Evolutionary conservation across 805 yeast genomes (phyloP).

Genomic region (Citeromyces nyonsensis): DNA sequence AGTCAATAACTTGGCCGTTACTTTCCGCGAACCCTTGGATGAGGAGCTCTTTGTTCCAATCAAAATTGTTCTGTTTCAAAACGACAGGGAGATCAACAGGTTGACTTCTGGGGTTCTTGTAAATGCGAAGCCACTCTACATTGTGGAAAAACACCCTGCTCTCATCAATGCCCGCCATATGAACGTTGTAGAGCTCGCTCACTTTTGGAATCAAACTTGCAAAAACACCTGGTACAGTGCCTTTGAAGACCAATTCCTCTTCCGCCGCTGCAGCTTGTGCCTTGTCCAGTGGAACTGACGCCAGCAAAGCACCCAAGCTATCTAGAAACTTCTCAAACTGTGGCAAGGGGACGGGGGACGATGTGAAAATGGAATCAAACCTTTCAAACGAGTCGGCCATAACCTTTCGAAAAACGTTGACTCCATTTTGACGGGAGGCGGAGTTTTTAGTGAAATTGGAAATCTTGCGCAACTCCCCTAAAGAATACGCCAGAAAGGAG

Average conservation of each 20-base stretch:
- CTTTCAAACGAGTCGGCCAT: slow-evolving; percentile 37
- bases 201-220: slow-evolving; percentile 23
- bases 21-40: slow-evolving; percentile 8
- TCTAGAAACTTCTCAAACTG: slow-evolving; percentile 44
- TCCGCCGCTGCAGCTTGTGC: slow-evolving; percentile 33
- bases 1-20: slow-evolving; percentile 15
- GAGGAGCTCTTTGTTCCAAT: slow-evolving; percentile 4
- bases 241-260: slow-evolving; percentile 45
- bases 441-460: slow-evolving; percentile 21
- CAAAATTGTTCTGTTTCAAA: neutral
- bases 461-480: slow-evolving; percentile 50
- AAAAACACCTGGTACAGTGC: slow-evolving; percentile 29
- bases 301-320: slow-evolving; percentile 31
- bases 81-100: neutral
- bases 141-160: slow-evolving; percentile 48
- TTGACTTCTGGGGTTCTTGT: slow-evolving; percentile 3
- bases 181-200: slow-evolving; percentile 28
- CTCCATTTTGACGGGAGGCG: neutral
- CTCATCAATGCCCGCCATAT: slow-evolving; percentile 27
- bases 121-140: slow-evolving; percentile 44
- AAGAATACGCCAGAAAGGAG: slow-evolving; percentile 46
- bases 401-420: slow-evolving; percentile 12
- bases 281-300: slow-evolving; percentile 21
- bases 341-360: slow-evolving; percentile 38
- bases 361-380: slow-evolving; percentile 26